Evolutionary conservation across 805 yeast species (phyloP), one percentile per base, ranked within the genome.

Genomic region (Candida verbasci): DNA sequence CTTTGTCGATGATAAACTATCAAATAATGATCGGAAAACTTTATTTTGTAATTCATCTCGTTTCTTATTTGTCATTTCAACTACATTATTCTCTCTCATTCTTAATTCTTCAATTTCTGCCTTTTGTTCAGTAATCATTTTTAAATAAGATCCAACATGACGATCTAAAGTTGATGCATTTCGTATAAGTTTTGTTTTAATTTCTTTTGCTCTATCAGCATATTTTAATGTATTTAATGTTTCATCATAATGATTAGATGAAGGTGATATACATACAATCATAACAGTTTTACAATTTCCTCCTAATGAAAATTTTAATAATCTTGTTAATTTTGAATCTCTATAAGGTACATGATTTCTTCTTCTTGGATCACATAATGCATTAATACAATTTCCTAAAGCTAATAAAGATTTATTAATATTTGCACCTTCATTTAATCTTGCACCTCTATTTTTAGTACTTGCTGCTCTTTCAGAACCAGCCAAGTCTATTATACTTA

Each of bases 401-500:
- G 97, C 96, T 33, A 91, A 60, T 30, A 91, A 65, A 0, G 96
- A 87, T 54, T 80, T 78, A 62, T 91, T 91, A 53, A 91, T 91
- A 55, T 86, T 86, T 10, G 97, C 97, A 18, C 97, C 97, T 56
- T 91, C 97, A 38, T 77, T 75, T 10, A 91, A 68, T 33, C 96
- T 63, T 21, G 71, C 75, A 0, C 97, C 97, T 31, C 87, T 60
- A 56, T 91, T 91, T 46, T 76, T 78, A 0, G 97, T 88, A 0
- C 93, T 83, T 0, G 93, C 80, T 0, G 97, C 97, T 28, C 97
- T 68, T 61, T 91, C 97, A 58, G 95, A 84, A 4, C 97, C 97
- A 0, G 97, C 97, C 30, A 91, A 62, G 57, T 91, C 97, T 32
- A 91, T 89, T 18, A 91, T 82, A 1, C 93, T 82, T 21, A 89